A percentile compares a stretch with the other conserved stretches of the same genome.
These are phyloP conservation scores for Choanephora cucurbitarum DNA, from an alignment of 371 early-diverging fungal genomes.

Conservation along the genomic window DNA sequence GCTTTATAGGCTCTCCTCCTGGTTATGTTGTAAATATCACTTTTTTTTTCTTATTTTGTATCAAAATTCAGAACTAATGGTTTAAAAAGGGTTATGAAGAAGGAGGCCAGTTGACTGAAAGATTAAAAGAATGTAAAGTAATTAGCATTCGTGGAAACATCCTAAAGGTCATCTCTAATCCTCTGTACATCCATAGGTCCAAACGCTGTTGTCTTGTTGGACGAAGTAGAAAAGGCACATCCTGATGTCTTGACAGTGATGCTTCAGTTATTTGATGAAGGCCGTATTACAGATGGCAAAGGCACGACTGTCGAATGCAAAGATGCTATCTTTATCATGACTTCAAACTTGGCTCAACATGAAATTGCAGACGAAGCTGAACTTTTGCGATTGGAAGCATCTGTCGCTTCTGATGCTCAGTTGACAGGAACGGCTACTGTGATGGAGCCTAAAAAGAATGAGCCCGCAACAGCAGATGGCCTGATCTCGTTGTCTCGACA, in stretches of 20 bases:
- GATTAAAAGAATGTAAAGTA: slow-evolving; percentile 57
- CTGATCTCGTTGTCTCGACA: slow-evolving; percentile 48
- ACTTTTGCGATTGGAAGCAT: slow-evolving; percentile 53
- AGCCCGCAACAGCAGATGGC: slow-evolving; percentile 23
- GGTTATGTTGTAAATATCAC: slow-evolving; percentile 61
- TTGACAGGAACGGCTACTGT: slow-evolving; percentile 35
- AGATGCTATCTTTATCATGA: slow-evolving; percentile 76
- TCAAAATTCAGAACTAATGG: not conserved
- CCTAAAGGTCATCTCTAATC: too few species aligned
- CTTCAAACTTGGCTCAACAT: slow-evolving; percentile 71
- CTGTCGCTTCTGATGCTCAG: slow-evolving; percentile 45
- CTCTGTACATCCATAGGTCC: slow-evolving; percentile 36
- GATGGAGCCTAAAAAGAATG: slow-evolving; percentile 32
- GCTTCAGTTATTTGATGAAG: slow-evolving; percentile 75
- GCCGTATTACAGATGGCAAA: slow-evolving; percentile 72
- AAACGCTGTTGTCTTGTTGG: slow-evolving; percentile 56
- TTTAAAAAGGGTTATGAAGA: slow-evolving; percentile 60
- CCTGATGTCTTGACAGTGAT: slow-evolving; percentile 66
- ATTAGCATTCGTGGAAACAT: not conserved
- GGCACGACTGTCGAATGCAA: slow-evolving; percentile 61
- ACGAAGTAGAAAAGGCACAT: slow-evolving; percentile 76
- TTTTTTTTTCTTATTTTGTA: not conserved
- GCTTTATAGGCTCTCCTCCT: slow-evolving; percentile 70
- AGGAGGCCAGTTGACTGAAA: slow-evolving; percentile 72
- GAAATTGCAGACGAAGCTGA: slow-evolving; percentile 66